Percentiles rank a stretch among this genome's conserved stretches.
Evolutionary conservation across 2,329 filamentous ascomycete genomes (phyloP).

Genomic region (Aspergillus sp.): DNA sequence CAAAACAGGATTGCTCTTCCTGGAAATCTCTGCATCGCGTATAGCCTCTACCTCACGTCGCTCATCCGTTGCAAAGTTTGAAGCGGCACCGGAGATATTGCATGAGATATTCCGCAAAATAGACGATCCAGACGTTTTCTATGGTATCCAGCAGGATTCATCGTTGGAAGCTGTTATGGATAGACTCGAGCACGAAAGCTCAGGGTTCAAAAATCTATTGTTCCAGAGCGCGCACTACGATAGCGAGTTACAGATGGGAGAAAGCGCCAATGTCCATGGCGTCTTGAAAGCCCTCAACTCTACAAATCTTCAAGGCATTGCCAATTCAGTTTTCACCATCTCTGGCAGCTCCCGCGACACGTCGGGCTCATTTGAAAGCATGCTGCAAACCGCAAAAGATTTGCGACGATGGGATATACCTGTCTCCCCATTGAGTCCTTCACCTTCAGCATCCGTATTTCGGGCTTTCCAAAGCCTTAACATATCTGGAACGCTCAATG

Average conservation of each 20-base stretch:
- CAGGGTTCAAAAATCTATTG: constrained; percentile 82
- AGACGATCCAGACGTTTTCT: constrained; percentile 94
- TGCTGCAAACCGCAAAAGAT: constrained; percentile 76
- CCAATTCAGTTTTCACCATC: constrained; percentile 72
- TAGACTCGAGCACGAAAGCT: constrained; percentile 83
- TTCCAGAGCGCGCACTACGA: constrained; percentile 92
- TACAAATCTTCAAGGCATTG: constrained; percentile 82
- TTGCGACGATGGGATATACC: constrained; percentile 92
- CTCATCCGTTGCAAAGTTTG: constrained; percentile 59
- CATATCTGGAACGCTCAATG: constrained; percentile 59
- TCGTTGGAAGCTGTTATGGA: constrained; percentile 76
- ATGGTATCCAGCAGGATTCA: constrained; percentile 79
- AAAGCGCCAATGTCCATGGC: constrained; percentile 64
- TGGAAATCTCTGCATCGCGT: constrained; percentile 69
- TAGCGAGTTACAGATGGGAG: constrained; percentile 68
- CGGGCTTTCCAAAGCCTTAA: constrained; percentile 78
- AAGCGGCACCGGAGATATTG: constrained; percentile 67
- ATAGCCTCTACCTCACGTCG: constrained; percentile 62
- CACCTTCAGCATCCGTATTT: constrained; percentile 71
- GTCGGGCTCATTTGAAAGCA: constrained; percentile 64
- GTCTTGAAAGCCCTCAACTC: constrained; percentile 76
- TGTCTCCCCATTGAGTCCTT: constrained; percentile 63
- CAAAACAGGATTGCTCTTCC: constrained; percentile 80
- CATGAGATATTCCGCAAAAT: constrained; percentile 86
- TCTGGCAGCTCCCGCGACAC: constrained; percentile 55